Evolutionary conservation across 768 basidiomycete species (phyloP), one percentile per base, ranked within the genome.

Genomic region (Lentinula aciculospora): DNA sequence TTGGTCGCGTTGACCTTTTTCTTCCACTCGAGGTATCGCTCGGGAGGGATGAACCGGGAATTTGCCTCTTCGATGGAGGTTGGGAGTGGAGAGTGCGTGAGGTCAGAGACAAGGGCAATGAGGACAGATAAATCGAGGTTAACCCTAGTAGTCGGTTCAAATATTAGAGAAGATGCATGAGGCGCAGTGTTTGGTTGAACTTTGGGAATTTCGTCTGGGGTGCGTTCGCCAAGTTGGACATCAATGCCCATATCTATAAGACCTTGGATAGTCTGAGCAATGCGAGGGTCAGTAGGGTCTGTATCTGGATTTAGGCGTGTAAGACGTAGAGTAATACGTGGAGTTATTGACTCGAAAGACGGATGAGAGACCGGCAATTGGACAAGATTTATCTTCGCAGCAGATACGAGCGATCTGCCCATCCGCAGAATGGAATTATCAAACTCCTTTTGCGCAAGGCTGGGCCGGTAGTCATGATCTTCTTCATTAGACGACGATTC

Each of bases 71-170:
- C 79, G 0, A 77, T 62, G 0, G 77, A 75, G 0, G 59, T 40
- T 0, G 92, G 93, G 0, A 92, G 73, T 1, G 79, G 75, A 0
- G 85, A 76, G 68, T 94, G 92, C 0, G 89, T 87, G 53, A 92
- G 82, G 61, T 92, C 91, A 10, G 89, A 92, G 42, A 90, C 79
- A 28, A 94, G 78, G 0, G 94, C 92, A 55, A 96, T 88, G 46
- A 96, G 79, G 1, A 89, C 78, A 0, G 91, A 94, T 10, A 96
- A 76, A 66, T 96, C 94, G 32, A 94, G 79, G 62, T 93, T 90
- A 69, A 96, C 76, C 48, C 77, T 72, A 5, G 64, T 63, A 0
- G 88, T 89, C 1, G 87, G 88, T 9, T 67, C 57, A 36, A 79
- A 67, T 46, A 66, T 60, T 15, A 60, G 27, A 51, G 65, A 42